Conservation (phyloP, 2,329 filamentous ascomycete genomes). For the Xylaria sp. region DNA sequence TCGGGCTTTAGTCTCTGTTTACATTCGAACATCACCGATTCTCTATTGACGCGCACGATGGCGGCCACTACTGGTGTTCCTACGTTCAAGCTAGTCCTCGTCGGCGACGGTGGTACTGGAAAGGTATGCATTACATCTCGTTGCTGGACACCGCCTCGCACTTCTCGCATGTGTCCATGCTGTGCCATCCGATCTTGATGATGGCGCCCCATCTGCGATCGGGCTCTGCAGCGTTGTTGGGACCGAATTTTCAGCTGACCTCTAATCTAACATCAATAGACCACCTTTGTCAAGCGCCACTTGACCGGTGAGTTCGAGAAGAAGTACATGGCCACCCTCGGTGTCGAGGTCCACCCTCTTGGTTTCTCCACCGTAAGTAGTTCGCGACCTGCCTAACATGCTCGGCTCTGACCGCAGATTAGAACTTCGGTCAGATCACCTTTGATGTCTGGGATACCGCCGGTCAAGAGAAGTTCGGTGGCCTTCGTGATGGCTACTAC, state of each 20-base stretch:
- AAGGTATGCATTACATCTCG: slow-evolving; percentile 62
- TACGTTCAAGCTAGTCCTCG: slow-evolving; percentile 99
- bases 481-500: slow-evolving; percentile 99
- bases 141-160: slow-evolving; percentile 6
- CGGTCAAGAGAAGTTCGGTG: slow-evolving; percentile 98
- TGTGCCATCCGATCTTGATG: slow-evolving; percentile 12
- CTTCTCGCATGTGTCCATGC: slow-evolving; percentile 3
- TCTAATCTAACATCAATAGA: slow-evolving; percentile 50
- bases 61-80: slow-evolving; percentile 47
- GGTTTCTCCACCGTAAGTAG: slow-evolving; percentile 90
- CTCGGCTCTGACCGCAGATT: slow-evolving; percentile 24
- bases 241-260: slow-evolving; percentile 17
- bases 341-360: slow-evolving; percentile 98
- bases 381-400: slow-evolving; percentile 19
- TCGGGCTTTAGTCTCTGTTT: slow-evolving; percentile 22
- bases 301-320: slow-evolving; percentile 99
- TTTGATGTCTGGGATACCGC: slow-evolving; percentile 99
- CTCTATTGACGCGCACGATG: slow-evolving; percentile 50
- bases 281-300: slow-evolving; percentile 99
- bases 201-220: slow-evolving; percentile 20
- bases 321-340: slow-evolving; percentile 99
- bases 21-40: slow-evolving; percentile 11
- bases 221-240: slow-evolving; percentile 19
- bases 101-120: slow-evolving; percentile 98
- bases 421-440: slow-evolving; percentile 93